These are phyloP conservation scores for Nissolia schottii DNA, from an alignment of 306 rosid species.

Conservation along the genomic window DNA sequence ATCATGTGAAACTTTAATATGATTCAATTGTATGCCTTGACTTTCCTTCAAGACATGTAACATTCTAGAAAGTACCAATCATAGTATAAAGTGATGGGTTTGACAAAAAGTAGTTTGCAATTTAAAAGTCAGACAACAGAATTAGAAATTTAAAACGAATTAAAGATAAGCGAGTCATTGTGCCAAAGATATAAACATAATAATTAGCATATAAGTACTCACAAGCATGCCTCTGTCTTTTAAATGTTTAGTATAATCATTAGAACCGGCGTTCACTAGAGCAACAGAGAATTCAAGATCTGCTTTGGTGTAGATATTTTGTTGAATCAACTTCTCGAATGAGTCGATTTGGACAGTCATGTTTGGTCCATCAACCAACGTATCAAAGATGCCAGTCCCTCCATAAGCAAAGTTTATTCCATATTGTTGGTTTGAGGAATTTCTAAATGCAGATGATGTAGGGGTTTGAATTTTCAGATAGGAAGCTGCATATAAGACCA, in stretches of 20 bases:
- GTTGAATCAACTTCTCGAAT: slow-evolving; percentile 34
- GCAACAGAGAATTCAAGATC: slow-evolving; percentile 40
- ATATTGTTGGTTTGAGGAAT: not conserved
- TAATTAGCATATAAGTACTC: not conserved
- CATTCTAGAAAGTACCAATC: not conserved
- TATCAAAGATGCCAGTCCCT: slow-evolving; percentile 27
- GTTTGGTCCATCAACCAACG: slow-evolving; percentile 36
- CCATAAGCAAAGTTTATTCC: slow-evolving; percentile 41
- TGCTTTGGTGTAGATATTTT: slow-evolving; percentile 29
- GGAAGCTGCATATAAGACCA: slow-evolving; percentile 24
- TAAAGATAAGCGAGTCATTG: not conserved
- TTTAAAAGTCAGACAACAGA: not conserved
- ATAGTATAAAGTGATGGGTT: not conserved
- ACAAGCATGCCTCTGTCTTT: not conserved
- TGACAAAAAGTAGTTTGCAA: not conserved
- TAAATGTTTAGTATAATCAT: slow-evolving; percentile 22
- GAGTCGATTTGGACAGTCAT: slow-evolving; percentile 25
- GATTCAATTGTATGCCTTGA: too few species aligned
- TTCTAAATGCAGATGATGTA: not conserved
- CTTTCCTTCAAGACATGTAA: not conserved
- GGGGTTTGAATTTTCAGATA: slow-evolving; percentile 28
- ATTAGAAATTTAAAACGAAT: too few species aligned
- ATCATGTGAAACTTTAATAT: too few species aligned
- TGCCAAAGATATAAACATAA: not conserved
- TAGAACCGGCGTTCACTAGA: slow-evolving; percentile 26